A percentile compares a stretch with the other conserved stretches of the same genome.
These are phyloP conservation scores for Sonneratia alba DNA, from an alignment of 345 rosid species.

Conservation along the genomic window DNA sequence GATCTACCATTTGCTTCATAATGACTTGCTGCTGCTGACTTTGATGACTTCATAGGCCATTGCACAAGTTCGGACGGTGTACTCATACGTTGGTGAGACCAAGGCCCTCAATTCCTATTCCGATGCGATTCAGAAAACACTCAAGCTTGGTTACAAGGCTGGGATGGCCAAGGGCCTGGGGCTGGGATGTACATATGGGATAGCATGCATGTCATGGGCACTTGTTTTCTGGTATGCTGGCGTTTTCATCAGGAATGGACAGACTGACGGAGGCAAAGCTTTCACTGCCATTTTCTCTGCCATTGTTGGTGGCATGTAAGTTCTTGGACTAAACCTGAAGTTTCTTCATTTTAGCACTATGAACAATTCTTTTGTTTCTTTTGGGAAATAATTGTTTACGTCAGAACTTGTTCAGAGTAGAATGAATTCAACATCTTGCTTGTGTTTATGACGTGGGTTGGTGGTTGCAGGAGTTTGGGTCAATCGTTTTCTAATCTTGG, in stretches of 20 bases:
- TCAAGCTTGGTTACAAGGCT: constrained; percentile 95
- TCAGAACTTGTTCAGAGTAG: not conserved
- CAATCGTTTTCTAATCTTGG: constrained; percentile 98
- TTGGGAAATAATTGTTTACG: not conserved
- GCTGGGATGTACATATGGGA: constrained; percentile 93
- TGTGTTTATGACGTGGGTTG: not conserved
- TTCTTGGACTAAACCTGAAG: not conserved
- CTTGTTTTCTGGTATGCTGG: constrained; percentile 99
- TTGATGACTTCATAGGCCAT: constrained; percentile 41
- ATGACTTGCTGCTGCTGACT: not conserved
- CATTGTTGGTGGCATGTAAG: constrained; percentile 99
- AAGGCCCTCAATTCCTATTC: constrained; percentile 85
- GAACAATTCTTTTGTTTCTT: too few relatives aligned
- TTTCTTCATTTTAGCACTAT: too few relatives aligned
- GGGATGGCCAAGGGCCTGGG: constrained; percentile 99
- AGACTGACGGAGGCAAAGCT: constrained; percentile 94
- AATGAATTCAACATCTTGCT: too few relatives aligned
- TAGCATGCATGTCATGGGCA: constrained; percentile 99
- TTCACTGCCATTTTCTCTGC: constrained; percentile 98
- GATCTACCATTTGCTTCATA: too few relatives aligned
- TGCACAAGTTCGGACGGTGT: constrained; percentile 94
- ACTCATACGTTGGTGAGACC: constrained; percentile 94
- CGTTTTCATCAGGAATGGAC: constrained; percentile 85
- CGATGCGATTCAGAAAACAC: constrained; percentile 86
- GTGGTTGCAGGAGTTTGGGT: constrained; percentile 80